Conservation (phyloP, 495 filamentous ascomycete species). For the Trichoderma erinaceum region DNA sequence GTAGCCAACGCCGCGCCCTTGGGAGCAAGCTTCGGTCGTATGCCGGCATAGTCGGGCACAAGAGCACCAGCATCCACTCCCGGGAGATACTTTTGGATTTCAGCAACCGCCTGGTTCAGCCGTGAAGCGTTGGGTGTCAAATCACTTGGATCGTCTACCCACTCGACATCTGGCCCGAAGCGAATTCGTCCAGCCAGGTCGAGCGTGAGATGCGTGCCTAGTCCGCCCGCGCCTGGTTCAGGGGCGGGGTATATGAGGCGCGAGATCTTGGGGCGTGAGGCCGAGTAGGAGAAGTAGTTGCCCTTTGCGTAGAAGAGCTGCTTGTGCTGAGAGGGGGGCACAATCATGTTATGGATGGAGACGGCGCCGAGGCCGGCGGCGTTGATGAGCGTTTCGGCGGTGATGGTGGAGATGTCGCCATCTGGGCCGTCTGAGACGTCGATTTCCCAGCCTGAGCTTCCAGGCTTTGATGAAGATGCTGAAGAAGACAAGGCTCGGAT, state of each 20-base stretch:
- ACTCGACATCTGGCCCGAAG: conserved; percentile 95
- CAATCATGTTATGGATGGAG: conserved; percentile 72
- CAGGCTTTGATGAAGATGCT: conserved; percentile 40
- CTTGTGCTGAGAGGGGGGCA: conserved; percentile 51
- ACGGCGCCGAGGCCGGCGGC: conserved; percentile 77
- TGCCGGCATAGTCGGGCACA: conserved; percentile 80
- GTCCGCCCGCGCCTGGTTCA: conserved; percentile 67
- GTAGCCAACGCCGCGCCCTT: conserved; percentile 48
- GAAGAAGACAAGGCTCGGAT: conserved; percentile 49
- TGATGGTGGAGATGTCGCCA: conserved; percentile 53
- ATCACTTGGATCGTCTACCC: conserved; percentile 53
- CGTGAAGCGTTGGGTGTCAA: conserved; percentile 47
- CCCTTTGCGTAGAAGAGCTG: conserved; percentile 84
- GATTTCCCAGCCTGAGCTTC: conserved; percentile 42
- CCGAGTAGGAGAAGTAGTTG: conserved; percentile 83
- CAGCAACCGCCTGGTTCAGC: conserved; percentile 58
- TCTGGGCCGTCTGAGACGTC: conserved; percentile 36
- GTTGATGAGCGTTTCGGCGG: conserved; percentile 72
- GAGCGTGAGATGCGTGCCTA: conserved; percentile 90
- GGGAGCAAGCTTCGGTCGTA: conserved; percentile 76
- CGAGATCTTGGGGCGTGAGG: conserved; percentile 55
- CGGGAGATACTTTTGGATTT: conserved; percentile 77
- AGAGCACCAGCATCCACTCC: conserved; percentile 58
- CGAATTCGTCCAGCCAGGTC: conserved; percentile 80
- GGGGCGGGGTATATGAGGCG: conserved; percentile 87